Conservation (phyloP, 1,139 yeast genomes). For the Arxiozyma telluris region DNA sequence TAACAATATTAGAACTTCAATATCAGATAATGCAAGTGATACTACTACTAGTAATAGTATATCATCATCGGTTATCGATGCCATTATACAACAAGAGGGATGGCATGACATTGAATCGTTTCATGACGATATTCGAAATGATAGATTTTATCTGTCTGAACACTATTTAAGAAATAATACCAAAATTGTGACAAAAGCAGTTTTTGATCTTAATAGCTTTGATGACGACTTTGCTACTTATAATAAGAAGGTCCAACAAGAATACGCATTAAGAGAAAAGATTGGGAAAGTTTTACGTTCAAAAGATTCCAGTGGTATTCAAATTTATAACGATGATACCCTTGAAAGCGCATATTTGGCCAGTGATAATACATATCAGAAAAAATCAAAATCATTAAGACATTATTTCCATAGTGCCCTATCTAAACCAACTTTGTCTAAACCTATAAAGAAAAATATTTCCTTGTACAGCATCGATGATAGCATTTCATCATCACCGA, state of each 20-base stretch:
- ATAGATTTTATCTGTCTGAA: conserved; percentile 18
- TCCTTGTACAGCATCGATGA: not conserved
- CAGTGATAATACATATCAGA: not conserved
- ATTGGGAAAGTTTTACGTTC: conserved; percentile 16
- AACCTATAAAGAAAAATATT: not conserved
- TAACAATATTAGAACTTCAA: not conserved
- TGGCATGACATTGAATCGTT: conserved; percentile 14
- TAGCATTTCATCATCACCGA: conserved; percentile 1
- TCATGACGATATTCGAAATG: conserved; percentile 14
- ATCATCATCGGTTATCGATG: conserved; percentile 12
- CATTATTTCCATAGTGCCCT: conserved; percentile 14
- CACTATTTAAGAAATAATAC: conserved; percentile 10
- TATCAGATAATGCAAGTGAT: not conserved
- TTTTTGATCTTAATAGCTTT: not conserved
- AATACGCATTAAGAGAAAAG: conserved; percentile 20
- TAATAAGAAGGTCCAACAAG: conserved; percentile 17
- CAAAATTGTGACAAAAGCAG: not conserved
- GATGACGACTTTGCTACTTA: conserved; percentile 17
- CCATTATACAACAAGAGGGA: conserved; percentile 17
- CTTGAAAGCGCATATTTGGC: conserved; percentile 13
- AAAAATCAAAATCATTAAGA: not conserved
- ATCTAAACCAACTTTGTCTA: not conserved
- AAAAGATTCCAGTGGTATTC: conserved; percentile 12
- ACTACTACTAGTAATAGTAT: conserved; percentile 1
- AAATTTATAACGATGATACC: conserved; percentile 14